Base-by-base conservation (phyloP, 2,329 filamentous ascomycete species). In the Thielaviopsis ethacetica region DNA sequence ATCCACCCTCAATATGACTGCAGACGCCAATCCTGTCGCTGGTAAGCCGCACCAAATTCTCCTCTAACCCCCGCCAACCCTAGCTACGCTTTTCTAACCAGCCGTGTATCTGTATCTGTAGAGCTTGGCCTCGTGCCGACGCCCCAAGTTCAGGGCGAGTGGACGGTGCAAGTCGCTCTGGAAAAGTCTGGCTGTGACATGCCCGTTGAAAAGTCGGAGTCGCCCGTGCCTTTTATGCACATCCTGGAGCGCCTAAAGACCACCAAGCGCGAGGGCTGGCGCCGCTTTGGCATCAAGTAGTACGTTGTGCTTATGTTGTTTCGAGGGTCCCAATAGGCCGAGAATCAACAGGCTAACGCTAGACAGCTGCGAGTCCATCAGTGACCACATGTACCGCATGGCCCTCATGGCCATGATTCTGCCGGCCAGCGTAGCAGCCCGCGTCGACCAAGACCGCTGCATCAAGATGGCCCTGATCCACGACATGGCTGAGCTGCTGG, bases 301-400 rank as follows among this genome's bases (percentile, higher is more conserved):
- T 82, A 68, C 51, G 68, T 53, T 26, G 41, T 50, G 27, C 24
- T 51, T 47, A 13, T 12, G 30, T 34, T 10, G n/a, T 47, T 22
- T 15, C 12, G 10, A 10, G 3, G 3, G 5, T 4, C 9, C 9
- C 21, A 26, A 34, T n/a, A 26, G 2, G n/a, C n/a, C n/a, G n/a
- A n/a, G n/a, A n/a, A n/a, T n/a, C 21, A 26, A 34, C 12, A 26
- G 2, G 15, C 52, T 53, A 30, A 53, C 52, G 4, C n/a, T 24
- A 30, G 2, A 3, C 63, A 83, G 79, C 60, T 86, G 88, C 69
- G 93, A 98, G 72, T 95, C 89, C 1, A 96, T 98, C 68, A 81
- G 88, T 58, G 93, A 98, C 74, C 93, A 98, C 78, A 98, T 98
- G 93, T 98, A 97, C 73, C 90, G 93, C 73, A 98, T 98, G 93